Conservation (phyloP, 495 filamentous ascomycete genomes). For the Tuber magnatum region DNA sequence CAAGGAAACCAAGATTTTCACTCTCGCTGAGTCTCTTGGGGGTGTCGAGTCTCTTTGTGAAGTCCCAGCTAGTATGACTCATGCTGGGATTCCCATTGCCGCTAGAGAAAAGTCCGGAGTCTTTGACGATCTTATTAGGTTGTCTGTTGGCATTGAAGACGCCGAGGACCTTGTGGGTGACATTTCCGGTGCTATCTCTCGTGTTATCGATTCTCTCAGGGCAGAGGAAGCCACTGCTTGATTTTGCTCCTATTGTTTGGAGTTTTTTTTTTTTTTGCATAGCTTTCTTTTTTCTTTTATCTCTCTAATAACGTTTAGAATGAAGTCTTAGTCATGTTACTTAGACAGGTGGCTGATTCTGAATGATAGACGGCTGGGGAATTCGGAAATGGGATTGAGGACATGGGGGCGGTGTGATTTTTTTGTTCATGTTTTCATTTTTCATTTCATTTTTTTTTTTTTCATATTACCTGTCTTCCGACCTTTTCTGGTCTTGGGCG, state of each 20-base stretch:
- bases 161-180: conserved; percentile 73
- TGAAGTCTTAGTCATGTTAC: conserved; percentile 3
- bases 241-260: not conserved
- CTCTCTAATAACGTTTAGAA: conserved; percentile 5
- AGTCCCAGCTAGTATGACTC: conserved; percentile 90
- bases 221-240: conserved; percentile 30
- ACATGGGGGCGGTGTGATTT: not conserved
- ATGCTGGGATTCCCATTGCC: conserved; percentile 84
- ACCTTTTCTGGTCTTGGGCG: not conserved
- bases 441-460: not conserved
- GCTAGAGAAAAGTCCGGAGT: conserved; percentile 87
- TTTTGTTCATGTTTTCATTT: too few relatives aligned
- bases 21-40: conserved; percentile 84
- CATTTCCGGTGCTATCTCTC: conserved; percentile 76
- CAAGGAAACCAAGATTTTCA: conserved; percentile 80
- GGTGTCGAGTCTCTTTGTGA: conserved; percentile 90
- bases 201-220: conserved; percentile 54
- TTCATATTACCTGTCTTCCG: not conserved
- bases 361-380: not conserved
- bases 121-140: conserved; percentile 90
- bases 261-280: not conserved
- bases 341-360: not conserved
- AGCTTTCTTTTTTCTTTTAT: not conserved
- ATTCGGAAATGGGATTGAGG: not conserved
- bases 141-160: conserved; percentile 94